Evolutionary conservation across 306 rosid genomes (phyloP).

Genomic region (Quercus berberidifolia): DNA sequence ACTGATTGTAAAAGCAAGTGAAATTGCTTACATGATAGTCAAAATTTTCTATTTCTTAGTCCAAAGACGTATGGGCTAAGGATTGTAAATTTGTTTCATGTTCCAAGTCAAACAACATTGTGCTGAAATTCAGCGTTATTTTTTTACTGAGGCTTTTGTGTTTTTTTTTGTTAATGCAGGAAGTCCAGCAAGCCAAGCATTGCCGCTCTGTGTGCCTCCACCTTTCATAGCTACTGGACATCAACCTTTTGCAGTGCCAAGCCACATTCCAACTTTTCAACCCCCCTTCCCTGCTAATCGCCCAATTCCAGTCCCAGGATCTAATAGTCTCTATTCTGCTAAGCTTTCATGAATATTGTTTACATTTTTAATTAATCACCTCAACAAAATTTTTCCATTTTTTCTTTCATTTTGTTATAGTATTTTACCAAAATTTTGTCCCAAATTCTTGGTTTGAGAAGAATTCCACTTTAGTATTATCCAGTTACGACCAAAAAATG

Average conservation of each 20-base stretch:
- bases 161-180: constrained; percentile 39
- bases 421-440: constrained; percentile 29
- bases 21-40: neutral
- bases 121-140: neutral
- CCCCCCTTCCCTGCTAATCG: constrained; percentile 44
- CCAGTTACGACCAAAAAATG: neutral
- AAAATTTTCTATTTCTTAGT: neutral
- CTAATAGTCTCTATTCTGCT: constrained; percentile 40
- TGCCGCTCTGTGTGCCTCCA: constrained; percentile 57
- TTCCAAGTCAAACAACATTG: neutral
- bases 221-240: constrained; percentile 47
- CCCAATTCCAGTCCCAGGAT: constrained; percentile 53
- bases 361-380: neutral
- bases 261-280: constrained; percentile 56
- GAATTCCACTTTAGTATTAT: constrained; percentile 16
- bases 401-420: neutral
- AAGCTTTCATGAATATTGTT: constrained; percentile 37
- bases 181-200: constrained; percentile 46
- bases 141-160: constrained; percentile 2
- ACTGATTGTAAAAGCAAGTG: neutral
- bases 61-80: neutral
- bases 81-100: neutral
- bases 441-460: neutral
- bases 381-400: neutral
- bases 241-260: constrained; percentile 60